Evolutionary conservation across 228 moss, liverwort and hornwort species (phyloP).

Genomic region (Sphagnum magellanicum): DNA sequence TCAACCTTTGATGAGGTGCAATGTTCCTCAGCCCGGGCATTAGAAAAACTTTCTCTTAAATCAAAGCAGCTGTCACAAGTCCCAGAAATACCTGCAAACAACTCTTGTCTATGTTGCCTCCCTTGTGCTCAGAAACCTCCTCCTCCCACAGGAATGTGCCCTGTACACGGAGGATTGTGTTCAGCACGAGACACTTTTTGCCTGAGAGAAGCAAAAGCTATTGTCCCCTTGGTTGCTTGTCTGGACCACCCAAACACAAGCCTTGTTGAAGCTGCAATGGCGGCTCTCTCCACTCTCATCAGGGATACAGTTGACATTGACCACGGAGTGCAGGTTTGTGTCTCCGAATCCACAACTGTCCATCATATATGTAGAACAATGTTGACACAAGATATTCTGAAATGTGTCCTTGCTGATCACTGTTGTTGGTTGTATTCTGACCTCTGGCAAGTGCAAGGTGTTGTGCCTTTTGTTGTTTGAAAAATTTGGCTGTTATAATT

Average conservation of each 20-base stretch:
- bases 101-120: constrained; percentile 13
- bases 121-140: constrained; percentile 44
- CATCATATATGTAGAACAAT: too few relatives aligned
- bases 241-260: constrained; percentile 64
- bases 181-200: constrained; percentile 73
- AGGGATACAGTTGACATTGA: constrained; percentile 68
- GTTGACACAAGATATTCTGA: too few relatives aligned
- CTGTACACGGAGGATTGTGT: constrained; percentile 71
- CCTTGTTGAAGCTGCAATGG: constrained; percentile 82
- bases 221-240: constrained; percentile 76
- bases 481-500: too few relatives aligned
- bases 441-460: too few relatives aligned
- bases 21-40: constrained; percentile 66
- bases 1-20: constrained; percentile 74
- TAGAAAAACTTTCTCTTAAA: constrained; percentile 71
- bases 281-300: constrained; percentile 76
- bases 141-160: constrained; percentile 54
- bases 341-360: too few relatives aligned
- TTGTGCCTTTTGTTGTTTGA: too few relatives aligned
- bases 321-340: constrained; percentile 46
- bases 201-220: constrained; percentile 53
- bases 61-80: constrained; percentile 59
- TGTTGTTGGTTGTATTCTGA: too few relatives aligned
- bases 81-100: constrained; percentile 17
- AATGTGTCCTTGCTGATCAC: not conserved